phyloP scores from a whole-genome alignment of 1,284 basidiomycete genomes.

The Fomitiporia mediterranea region DNA sequence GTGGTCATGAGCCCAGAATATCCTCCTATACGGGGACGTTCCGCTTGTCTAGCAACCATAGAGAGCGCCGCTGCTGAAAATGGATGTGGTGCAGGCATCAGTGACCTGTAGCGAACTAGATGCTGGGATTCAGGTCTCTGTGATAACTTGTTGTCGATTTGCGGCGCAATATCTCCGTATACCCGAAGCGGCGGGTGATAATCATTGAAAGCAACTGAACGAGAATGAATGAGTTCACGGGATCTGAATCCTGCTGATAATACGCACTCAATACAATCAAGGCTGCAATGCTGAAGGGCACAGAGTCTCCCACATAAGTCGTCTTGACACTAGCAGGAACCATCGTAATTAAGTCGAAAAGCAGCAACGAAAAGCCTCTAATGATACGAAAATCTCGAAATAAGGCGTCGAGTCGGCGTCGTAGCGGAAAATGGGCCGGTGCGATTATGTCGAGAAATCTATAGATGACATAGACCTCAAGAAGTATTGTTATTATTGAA shows the following conservation, averaged over 20 bases:
- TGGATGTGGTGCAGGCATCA: slow-evolving; percentile 1
- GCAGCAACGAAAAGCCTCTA: slow-evolving; percentile 37
- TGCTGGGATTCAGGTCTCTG: neutral
- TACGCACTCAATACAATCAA: slow-evolving; percentile 38
- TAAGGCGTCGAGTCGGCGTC: slow-evolving; percentile 26
- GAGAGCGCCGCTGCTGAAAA: slow-evolving; percentile 8
- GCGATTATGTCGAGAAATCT: slow-evolving; percentile 35
- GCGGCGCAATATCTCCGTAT: neutral
- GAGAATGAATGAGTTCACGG: too few species aligned
- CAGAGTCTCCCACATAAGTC: slow-evolving; percentile 39
- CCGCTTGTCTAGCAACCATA: neutral
- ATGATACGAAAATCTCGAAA: slow-evolving; percentile 31
- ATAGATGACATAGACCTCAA: slow-evolving; percentile 40
- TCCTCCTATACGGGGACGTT: neutral
- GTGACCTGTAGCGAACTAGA: neutral
- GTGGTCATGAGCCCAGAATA: neutral
- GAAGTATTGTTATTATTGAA: slow-evolving; percentile 36
- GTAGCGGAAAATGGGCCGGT: slow-evolving; percentile 26
- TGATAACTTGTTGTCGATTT: neutral
- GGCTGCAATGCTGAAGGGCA: slow-evolving; percentile 46
- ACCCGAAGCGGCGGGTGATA: neutral
- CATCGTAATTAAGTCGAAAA: slow-evolving; percentile 43
- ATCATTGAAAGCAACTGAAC: slow-evolving; percentile 23
- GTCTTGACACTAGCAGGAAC: slow-evolving; percentile 38
- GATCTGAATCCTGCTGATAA: too few species aligned